Base-by-base conservation (phyloP, 768 basidiomycete genomes). In the Podaxis sp. region DNA sequence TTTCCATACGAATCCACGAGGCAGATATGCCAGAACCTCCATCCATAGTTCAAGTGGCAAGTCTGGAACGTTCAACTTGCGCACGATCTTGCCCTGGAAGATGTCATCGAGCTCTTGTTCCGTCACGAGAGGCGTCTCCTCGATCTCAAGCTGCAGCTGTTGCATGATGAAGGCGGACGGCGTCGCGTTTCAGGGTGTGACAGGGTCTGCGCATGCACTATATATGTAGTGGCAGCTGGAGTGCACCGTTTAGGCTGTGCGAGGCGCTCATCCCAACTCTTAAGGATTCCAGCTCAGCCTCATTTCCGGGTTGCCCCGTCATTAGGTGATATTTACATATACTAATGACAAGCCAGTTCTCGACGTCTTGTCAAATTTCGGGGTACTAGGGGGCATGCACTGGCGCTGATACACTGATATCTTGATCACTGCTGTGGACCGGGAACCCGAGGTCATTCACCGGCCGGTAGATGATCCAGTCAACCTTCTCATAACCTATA, bases 1-100 rank as follows among this genome's bases (percentile, higher is more conserved):
- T 56, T 67, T 74, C 33, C 66, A 67, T n/a, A 70, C 51, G 4
- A 59, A 61, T 36, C 59, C 57, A 17, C 61, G 61, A 17, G 71
- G 72, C 19, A 72, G 65, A 61, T 71, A 72, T 3, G 66, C 61
- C 4, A 72, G 63, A 12, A 74, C 69, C 50, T 72, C 69, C 13
- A 68, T 57, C 73, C 70, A 72, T 24, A 74, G 29, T 46, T 72
- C 71, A 5, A 64, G 54, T 15, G 71, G 73, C 6, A 72, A 63
- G 56, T 74, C 71, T 38, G 66, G 63, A 17, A 65, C 61, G 11
- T 60, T 41, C 54, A 61, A 56, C 29, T 52, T 56, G 27, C 2
- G 46, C 19, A 60, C 51, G 27, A 53, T 41, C 38, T 52, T 60
- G 55, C 55, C 55, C 15, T 61, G 43, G 55, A 47, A 49, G 43